Conservation (phyloP, 768 basidiomycete genomes). For the Trametes gibbosa region DNA sequence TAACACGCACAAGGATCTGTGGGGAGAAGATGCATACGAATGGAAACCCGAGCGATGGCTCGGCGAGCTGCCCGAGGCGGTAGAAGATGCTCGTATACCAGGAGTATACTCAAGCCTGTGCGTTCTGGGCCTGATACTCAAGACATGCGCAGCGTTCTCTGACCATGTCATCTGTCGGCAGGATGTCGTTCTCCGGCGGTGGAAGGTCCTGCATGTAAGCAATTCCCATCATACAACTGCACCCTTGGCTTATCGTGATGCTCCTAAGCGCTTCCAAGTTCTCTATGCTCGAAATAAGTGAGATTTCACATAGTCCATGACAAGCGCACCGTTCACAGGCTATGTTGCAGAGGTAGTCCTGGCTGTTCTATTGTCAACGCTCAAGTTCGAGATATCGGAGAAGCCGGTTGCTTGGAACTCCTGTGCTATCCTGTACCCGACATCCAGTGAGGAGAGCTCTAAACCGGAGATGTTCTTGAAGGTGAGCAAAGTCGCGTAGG, state of each 20-base stretch:
- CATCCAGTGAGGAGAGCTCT: no score
- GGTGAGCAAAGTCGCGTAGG: no score
- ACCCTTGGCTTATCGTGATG: no score
- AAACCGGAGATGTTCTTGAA: no score
- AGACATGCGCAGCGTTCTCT: no score
- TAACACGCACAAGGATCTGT: slow-evolving; percentile 22
- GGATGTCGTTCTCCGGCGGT: slow-evolving; percentile 21
- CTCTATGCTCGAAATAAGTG: slow-evolving; percentile 3
- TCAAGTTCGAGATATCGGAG: slow-evolving; percentile 15
- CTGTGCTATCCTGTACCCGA: slow-evolving; percentile 6
- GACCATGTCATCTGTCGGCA: no score
- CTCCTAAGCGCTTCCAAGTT: slow-evolving; percentile 15
- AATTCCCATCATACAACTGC: neutral
- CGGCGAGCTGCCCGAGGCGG: neutral
- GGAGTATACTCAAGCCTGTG: slow-evolving; percentile 20
- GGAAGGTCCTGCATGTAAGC: slow-evolving; percentile 18
- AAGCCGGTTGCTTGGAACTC: slow-evolving; percentile 16
- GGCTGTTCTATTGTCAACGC: neutral
- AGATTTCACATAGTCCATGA: neutral
- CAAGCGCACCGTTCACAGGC: no score
- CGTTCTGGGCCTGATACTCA: neutral
- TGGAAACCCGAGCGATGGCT: slow-evolving; percentile 2
- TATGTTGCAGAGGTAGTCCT: slow-evolving; percentile 16
- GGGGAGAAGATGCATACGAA: slow-evolving; percentile 41
- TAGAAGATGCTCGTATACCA: slow-evolving; percentile 15